Conservation (phyloP, 345 rosid species). For the Combretum micranthum region DNA sequence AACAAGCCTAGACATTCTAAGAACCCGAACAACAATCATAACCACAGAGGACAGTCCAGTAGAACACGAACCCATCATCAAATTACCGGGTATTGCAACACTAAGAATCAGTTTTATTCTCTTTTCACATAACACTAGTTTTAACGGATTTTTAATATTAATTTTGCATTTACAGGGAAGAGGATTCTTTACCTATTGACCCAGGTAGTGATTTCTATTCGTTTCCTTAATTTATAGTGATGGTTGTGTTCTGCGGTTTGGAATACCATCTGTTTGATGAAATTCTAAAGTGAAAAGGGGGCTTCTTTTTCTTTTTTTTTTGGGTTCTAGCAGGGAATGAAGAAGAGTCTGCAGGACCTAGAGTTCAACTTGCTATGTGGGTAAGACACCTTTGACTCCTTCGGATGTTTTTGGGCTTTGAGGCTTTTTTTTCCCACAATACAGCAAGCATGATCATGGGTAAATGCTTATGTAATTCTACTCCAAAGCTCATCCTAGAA, state of each 20-base stretch:
- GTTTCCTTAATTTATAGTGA: neutral
- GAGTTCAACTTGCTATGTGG: conserved; percentile 91
- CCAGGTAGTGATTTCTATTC: conserved; percentile 23
- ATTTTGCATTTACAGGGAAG: conserved; percentile 35
- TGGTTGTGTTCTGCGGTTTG: neutral
- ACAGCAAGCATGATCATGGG: too few relatives aligned
- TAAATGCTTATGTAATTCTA: too few relatives aligned
- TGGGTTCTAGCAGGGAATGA: conserved; percentile 39
- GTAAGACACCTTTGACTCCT: conserved; percentile 32
- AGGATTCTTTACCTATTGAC: conserved; percentile 47
- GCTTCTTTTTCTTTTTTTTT: neutral
- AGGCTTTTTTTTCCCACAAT: too few relatives aligned
- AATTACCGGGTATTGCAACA: conserved; percentile 21
- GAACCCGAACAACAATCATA: conserved; percentile 29
- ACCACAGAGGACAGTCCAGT: conserved; percentile 41
- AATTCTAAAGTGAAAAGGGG: conserved; percentile 1
- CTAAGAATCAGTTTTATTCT: too few relatives aligned
- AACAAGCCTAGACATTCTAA: conserved; percentile 40
- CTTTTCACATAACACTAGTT: neutral
- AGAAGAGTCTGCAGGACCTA: conserved; percentile 42
- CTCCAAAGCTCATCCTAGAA: too few relatives aligned
- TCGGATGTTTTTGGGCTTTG: too few relatives aligned
- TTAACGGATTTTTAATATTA: neutral
- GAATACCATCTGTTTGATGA: conserved; percentile 15
- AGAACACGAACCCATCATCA: conserved; percentile 19